Conservation (phyloP, 2,329 filamentous ascomycete species). For the Thelonectria discophora region DNA sequence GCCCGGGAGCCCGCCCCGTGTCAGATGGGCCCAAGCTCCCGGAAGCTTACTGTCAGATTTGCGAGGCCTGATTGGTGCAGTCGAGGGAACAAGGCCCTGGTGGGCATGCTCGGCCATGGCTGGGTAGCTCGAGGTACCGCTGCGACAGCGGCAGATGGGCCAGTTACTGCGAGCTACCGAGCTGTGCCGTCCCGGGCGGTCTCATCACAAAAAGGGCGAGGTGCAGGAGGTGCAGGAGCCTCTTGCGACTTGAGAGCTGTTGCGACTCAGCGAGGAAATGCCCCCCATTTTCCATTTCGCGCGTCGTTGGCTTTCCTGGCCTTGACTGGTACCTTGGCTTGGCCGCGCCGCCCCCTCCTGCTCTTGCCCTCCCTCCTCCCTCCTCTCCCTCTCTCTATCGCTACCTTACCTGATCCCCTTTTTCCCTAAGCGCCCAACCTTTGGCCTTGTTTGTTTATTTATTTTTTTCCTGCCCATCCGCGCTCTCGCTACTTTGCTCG, state of each 20-base stretch:
- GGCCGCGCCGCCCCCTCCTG: background rate
- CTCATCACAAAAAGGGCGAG: too few species aligned
- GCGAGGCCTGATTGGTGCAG: slow-evolving; percentile 38
- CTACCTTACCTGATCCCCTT: slow-evolving; percentile 15
- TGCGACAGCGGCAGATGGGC: background rate
- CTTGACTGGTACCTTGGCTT: too few species aligned
- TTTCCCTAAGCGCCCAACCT: slow-evolving; percentile 36
- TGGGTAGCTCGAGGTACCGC: background rate
- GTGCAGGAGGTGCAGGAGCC: slow-evolving; percentile 5
- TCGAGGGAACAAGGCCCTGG: background rate
- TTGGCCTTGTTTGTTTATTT: slow-evolving; percentile 29
- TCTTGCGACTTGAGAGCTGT: slow-evolving; percentile 37
- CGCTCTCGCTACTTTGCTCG: slow-evolving; percentile 9
- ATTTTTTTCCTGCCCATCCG: slow-evolving; percentile 16
- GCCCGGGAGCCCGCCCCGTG: slow-evolving; percentile 35
- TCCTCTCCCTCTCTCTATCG: slow-evolving; percentile 9
- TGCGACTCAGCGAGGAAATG: slow-evolving; percentile 18
- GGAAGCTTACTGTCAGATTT: slow-evolving; percentile 39
- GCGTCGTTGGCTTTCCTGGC: slow-evolving; percentile 24
- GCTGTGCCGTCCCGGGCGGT: background rate
- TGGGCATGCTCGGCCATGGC: background rate
- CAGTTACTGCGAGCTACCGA: background rate
- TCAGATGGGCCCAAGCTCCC: slow-evolving; percentile 45
- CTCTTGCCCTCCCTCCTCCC: slow-evolving; percentile 6
- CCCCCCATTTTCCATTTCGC: slow-evolving; percentile 3